Base-by-base conservation (phyloP, 345 rosid species). In the Boechera retrofracta region DNA sequence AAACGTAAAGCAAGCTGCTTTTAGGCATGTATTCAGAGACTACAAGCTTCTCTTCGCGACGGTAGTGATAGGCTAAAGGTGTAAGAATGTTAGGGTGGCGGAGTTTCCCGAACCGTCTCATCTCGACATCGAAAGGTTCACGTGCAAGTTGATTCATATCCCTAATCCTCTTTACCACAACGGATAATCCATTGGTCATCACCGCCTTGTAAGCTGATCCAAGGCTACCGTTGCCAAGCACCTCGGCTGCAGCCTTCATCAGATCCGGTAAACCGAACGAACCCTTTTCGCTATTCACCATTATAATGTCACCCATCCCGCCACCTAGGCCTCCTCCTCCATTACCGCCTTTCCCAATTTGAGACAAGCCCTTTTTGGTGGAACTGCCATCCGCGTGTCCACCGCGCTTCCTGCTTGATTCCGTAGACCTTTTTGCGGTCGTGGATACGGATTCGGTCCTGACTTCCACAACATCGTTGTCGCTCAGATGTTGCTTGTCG, bases 181-280 rank as follows among this genome's bases (percentile, higher is more conserved):
- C 97, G 0, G 91, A 74, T 44, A 90, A 47, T 24, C 97, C 97
- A 62, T 71, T 90, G 0, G 82, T 31, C 96, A 94, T 81, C 16
- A 77, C 83, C 0, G 98, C 98, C 83, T 90, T 94, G 28, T 94
- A 94, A 5, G 98, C 89, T 44, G 98, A 94, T 47, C 98, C 98
- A 60, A 94, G 70, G 10, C 93, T 86, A 31, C 98, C 95, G 45
- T 86, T 94, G 24, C 98, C 98, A 2, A 94, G 75, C 64, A 90
- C 95, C 78, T 92, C 97, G 0, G 98, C 98, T 1, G 95, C 88
- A 1, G 98, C 97, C 77, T 87, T 92, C 97, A 94, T 94, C 73
- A 94, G 77, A 83, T 94, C 97, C 0, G 87, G 80, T 79, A 92
- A 78, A 57, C 89, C 90, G 11, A 94, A 92, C 0, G 81, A 51